Percentiles rank a stretch among this genome's conserved stretches.
Conservation (phyloP, 1,284 basidiomycete genomes). For the Boletus chippewaensis region DNA sequence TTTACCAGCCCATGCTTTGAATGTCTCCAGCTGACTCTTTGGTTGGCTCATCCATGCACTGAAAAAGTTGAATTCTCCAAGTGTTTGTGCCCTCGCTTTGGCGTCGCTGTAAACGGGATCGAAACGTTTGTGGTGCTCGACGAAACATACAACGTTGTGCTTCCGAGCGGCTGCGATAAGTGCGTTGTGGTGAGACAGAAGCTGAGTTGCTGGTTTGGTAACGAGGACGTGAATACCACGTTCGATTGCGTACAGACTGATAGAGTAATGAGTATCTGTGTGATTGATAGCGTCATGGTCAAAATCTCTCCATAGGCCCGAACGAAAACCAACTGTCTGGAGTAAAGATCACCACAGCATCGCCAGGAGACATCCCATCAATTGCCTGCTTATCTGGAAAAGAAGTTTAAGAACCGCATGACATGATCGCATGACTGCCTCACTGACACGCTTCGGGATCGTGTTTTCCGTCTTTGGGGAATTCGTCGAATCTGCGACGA, state of each 20-base stretch:
- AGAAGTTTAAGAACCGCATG: constrained; percentile 6
- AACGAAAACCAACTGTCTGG: constrained; percentile 60
- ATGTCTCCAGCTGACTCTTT: constrained; percentile 89
- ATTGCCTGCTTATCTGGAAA: constrained; percentile 82
- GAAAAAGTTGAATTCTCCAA: constrained; percentile 92
- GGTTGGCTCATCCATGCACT: constrained; percentile 93
- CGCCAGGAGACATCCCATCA: constrained; percentile 68
- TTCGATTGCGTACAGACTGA: constrained; percentile 81
- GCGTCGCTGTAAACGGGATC: constrained; percentile 94
- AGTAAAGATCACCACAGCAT: constrained; percentile 85
- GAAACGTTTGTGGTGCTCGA: constrained; percentile 86
- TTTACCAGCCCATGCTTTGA: constrained; percentile 90
- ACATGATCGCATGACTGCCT: background rate
- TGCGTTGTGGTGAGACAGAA: constrained; percentile 74
- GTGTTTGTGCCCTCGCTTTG: constrained; percentile 60
- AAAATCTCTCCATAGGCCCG: background rate
- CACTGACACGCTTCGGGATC: constrained; percentile 78
- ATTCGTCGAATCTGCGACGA: constrained; percentile 64
- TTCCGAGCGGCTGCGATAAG: constrained; percentile 71
- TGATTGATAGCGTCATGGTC: constrained; percentile 2
- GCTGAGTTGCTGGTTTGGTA: constrained; percentile 89
- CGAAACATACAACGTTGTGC: constrained; percentile 82
- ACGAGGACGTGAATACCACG: constrained; percentile 81
- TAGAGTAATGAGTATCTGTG: constrained; percentile 78
- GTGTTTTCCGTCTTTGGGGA: constrained; percentile 62